Conservation (phyloP, 2,329 filamentous ascomycete species). For the Hypoxylon sp. region DNA sequence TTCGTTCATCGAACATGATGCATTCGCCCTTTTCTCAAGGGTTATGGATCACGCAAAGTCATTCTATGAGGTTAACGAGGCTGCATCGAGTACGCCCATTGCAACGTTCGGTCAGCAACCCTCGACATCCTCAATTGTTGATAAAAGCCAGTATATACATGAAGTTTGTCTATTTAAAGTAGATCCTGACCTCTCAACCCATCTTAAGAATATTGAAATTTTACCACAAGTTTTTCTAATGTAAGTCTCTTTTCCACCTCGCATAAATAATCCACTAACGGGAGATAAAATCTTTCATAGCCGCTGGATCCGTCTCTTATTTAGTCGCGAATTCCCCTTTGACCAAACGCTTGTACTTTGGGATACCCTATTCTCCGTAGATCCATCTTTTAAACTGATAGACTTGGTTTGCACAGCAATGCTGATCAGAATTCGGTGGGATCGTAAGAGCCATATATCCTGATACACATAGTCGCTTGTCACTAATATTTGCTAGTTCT, state of each 20-base stretch:
- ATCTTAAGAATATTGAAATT: conserved; percentile 87
- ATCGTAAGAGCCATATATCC: conserved; percentile 69
- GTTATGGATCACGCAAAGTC: conserved; percentile 89
- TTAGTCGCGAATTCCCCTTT: conserved; percentile 93
- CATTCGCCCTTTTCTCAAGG: conserved; percentile 86
- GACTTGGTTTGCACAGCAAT: conserved; percentile 95
- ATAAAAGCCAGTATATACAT: conserved; percentile 88
- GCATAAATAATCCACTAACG: conserved; percentile 20
- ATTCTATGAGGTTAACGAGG: conserved; percentile 83
- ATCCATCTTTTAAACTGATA: conserved; percentile 83
- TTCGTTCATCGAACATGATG: conserved; percentile 87
- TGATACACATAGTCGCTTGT: background rate
- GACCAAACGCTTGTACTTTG: conserved; percentile 86
- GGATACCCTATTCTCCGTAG: conserved; percentile 92
- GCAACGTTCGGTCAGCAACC: conserved; percentile 55
- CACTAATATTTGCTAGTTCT: conserved; percentile 71
- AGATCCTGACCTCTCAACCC: conserved; percentile 85
- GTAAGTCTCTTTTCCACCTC: conserved; percentile 62
- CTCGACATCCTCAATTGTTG: conserved; percentile 79
- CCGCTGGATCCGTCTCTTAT: conserved; percentile 93
- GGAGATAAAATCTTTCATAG: conserved; percentile 58
- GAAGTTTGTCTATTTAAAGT: conserved; percentile 82
- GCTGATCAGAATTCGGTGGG: conserved; percentile 92
- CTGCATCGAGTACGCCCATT: conserved; percentile 48
- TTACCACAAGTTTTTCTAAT: conserved; percentile 98